These are phyloP conservation scores for Neoscytalidium dimidiatum DNA, from an alignment of 2,329 filamentous ascomycete species.

Conservation along the genomic window DNA sequence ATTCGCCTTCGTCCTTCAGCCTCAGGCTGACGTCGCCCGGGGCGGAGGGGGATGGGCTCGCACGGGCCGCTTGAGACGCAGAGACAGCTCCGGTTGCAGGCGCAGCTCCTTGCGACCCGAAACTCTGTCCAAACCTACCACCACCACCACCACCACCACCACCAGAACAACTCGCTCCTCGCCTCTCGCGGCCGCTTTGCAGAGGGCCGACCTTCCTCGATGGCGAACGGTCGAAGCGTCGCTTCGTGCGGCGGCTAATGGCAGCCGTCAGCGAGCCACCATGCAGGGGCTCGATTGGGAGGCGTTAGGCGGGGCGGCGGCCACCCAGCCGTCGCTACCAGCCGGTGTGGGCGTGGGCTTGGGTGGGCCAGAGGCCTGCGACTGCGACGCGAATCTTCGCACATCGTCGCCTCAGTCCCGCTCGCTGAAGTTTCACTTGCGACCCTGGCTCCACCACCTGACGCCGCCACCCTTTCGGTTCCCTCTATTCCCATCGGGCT, in stretches of 20 bases:
- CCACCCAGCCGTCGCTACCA: background rate
- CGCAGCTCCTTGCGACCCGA: background rate
- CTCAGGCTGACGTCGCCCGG: constrained; percentile 13
- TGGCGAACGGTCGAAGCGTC: background rate
- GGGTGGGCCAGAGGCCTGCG: background rate
- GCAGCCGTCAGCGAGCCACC: background rate
- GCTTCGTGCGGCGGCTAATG: background rate
- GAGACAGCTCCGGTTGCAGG: constrained; percentile 4
- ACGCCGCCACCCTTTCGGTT: background rate
- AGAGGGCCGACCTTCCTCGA: too few species aligned
- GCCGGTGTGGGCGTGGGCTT: background rate
- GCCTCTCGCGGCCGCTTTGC: too few species aligned
- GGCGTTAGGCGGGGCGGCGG: background rate
- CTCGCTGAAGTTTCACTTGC: background rate
- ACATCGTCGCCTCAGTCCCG: background rate
- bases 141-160: background rate
- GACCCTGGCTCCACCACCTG: background rate
- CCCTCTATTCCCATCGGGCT: background rate
- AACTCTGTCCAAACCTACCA: background rate
- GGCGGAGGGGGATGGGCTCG: background rate
- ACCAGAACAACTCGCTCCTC: background rate
- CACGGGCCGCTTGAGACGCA: background rate
- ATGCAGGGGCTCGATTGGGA: background rate
- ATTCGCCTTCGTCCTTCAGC: constrained; percentile 15
- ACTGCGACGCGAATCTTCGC: background rate